A percentile compares a stretch with the other conserved stretches of the same genome.
phyloP scores from a whole-genome alignment of 164 flowering plant species.

The Aristolochia contorta region DNA sequence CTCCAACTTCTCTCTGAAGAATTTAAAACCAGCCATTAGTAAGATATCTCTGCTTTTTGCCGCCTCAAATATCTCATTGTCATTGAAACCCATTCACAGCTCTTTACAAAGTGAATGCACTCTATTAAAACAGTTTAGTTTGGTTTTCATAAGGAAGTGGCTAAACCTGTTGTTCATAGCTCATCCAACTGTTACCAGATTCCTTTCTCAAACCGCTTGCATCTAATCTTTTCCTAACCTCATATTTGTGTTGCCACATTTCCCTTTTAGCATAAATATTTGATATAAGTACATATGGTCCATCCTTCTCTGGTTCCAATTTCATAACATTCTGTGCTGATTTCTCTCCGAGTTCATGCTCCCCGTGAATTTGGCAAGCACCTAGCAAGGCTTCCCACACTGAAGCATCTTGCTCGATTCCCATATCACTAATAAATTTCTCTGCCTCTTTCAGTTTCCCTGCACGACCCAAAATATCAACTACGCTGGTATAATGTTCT shows the following conservation, averaged over 20 bases:
- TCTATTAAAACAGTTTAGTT: background rate
- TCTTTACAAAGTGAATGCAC: background rate
- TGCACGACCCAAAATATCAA: slow-evolving; percentile 34
- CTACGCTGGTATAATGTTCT: slow-evolving; percentile 31
- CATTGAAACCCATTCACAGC: too few species aligned
- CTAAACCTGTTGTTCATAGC: background rate
- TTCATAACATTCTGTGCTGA: slow-evolving; percentile 20
- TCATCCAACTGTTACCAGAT: slow-evolving; percentile 21
- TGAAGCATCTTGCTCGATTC: slow-evolving; percentile 19
- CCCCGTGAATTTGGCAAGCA: slow-evolving; percentile 34
- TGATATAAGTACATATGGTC: slow-evolving; percentile 20
- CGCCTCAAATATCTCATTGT: too few species aligned
- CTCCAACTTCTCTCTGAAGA: too few species aligned
- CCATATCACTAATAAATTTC: slow-evolving; percentile 18
- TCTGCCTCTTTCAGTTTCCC: slow-evolving; percentile 31
- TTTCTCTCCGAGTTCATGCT: slow-evolving; percentile 18
- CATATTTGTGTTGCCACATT: slow-evolving; percentile 24
- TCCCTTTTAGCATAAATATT: slow-evolving; percentile 29
- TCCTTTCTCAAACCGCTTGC: slow-evolving; percentile 18
- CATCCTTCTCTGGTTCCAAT: slow-evolving; percentile 18
- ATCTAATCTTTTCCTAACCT: slow-evolving; percentile 18
- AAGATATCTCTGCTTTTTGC: too few species aligned
- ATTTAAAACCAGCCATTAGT: too few species aligned
- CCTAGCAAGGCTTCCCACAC: slow-evolving; percentile 36
- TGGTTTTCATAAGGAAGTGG: background rate